These are phyloP conservation scores for Rubroshorea leprosula DNA, from an alignment of 345 rosid genomes.

Conservation along the genomic window DNA sequence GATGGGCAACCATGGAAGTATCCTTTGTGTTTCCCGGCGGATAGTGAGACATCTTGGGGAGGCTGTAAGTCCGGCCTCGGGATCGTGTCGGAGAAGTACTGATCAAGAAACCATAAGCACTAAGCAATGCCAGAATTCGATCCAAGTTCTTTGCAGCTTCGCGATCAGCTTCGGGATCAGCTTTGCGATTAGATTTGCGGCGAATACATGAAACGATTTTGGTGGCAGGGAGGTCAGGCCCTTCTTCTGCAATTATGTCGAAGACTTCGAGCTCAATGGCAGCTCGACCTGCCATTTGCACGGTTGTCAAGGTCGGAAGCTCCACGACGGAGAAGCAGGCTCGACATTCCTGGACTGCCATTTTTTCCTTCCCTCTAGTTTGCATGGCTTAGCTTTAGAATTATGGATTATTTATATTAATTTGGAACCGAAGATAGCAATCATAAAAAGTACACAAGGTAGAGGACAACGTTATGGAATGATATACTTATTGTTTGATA, in stretches of 20 bases:
- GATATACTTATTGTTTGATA: too few relatives aligned
- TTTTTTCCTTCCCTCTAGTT: too few relatives aligned
- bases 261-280: slow-evolving; percentile 10
- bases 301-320: background rate
- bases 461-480: too few relatives aligned
- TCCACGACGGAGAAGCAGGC: background rate
- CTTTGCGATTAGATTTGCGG: too few relatives aligned
- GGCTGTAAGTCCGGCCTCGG: background rate
- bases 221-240: background rate
- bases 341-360: background rate
- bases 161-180: background rate
- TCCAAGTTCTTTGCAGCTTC: background rate
- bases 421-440: too few relatives aligned
- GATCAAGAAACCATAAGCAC: background rate
- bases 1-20: background rate
- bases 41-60: background rate
- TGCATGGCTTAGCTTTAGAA: too few relatives aligned
- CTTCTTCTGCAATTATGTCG: background rate
- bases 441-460: too few relatives aligned
- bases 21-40: background rate
- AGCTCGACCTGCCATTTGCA: background rate
- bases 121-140: background rate
- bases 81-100: background rate
- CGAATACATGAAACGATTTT: slow-evolving; percentile 1
- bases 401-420: too few relatives aligned